Base-by-base conservation (phyloP, 768 basidiomycete genomes). In the Russula ochroleuca region DNA sequence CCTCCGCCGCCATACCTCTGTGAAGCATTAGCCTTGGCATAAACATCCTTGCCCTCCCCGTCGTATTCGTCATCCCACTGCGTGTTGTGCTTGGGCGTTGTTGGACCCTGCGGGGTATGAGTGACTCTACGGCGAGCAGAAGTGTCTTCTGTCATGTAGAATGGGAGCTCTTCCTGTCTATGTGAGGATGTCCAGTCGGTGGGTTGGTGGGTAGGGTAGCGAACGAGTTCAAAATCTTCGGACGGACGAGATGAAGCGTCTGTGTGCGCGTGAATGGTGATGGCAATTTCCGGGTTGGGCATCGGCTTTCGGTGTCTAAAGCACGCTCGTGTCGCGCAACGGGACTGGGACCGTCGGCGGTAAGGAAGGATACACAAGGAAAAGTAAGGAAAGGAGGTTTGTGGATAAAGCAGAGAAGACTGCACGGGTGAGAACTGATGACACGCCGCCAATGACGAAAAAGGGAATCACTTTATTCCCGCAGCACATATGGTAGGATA, bases 141-240 rank as follows among this genome's bases (percentile, higher is more conserved):
- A 21, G 75, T 78, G 55, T 83, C 82, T 69, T 81, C 80, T 41
- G 68, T 64, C 81, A 83, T 81, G 71, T 82, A 78, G 70, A 83
- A 71, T 45, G 83, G 83, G 35, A 83, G 71, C 21, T 76, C 76
- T 63, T 81, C 81, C 66, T 77, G 73, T 67, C 72, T 62, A 63
- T 63, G 59, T 57, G 64, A 63, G 62, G 61, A 57, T 63, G 45
- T 74, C 68, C 65, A 75, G 43, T 68, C 54, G 65, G 50, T 53
- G 47, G 68, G 35, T 75, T 75, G 73, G 67, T 75, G 69, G 68
- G 70, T 69, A 43, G 88, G 87, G 65, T 90, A 83, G 15, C 80
- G 73, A 64, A 89, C 76, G 71, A 90, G 81, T 75, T 90, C 87
- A 74, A 88, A 90, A 68, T 90, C 88, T 68, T 82, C 83, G 60